Base-by-base conservation (phyloP, 1,139 yeast species). In the Hansenula lynferdii region DNA sequence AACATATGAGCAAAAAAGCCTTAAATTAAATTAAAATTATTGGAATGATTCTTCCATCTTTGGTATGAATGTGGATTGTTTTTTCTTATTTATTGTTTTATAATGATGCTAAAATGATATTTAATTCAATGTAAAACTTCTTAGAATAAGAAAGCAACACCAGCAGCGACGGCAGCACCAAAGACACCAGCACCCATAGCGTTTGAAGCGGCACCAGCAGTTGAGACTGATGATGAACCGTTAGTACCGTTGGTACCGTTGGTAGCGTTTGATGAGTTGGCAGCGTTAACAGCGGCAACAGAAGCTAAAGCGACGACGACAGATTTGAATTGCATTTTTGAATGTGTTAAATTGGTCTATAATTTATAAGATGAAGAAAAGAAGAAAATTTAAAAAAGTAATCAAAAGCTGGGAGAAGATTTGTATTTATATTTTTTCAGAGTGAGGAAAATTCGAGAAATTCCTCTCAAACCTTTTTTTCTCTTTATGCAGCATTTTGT, bases 121-220 rank as follows among this genome's bases (percentile, higher is more conserved):
- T n/a, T n/a, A n/a, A n/a, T n/a, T n/a, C n/a, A n/a, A n/a, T n/a
- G 15, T 34, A 24, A 33, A 37, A 29, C 17, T 20, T 46, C 64
- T 75, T 77, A 77, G 70, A 77, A 74, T 58, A 77, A 69, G 64
- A 79, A 70, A 60, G 80, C 85, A 57, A 77, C 76, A 67, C 83
- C 85, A 56, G 83, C 85, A 54, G 84, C 85, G 50, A 78, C 79
- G 58, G 79, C 83, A 60, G 84, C 85, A 67, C 84, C 85, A 62
- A 78, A 70, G 58, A 75, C 70, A 67, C 80, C 81, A 55, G 80
- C 80, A 64, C 70, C 68, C 57, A 68, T 63, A 44, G 72, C 69
- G 68, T 74, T 69, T 57, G 65, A 58, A 52, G 64, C 72, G 51
- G 77, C 77, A 55, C 77, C 77, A 65, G 75, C 77, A 54, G 70